Percentiles rank a stretch among this genome's conserved stretches.
Conservation (phyloP, 306 rosid genomes). For the Quercus dentata region DNA sequence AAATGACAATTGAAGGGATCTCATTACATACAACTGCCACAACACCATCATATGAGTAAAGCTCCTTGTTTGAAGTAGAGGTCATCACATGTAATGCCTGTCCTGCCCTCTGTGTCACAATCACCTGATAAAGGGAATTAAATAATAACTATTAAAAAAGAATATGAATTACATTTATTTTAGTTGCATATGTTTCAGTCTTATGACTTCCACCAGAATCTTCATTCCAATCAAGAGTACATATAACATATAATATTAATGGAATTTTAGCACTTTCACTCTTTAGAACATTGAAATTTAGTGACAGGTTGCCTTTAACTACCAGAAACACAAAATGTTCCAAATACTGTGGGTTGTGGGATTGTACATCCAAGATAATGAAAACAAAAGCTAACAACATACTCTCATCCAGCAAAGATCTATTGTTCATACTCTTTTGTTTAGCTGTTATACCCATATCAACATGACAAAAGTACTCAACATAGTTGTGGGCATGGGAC, state of each 20-base stretch:
- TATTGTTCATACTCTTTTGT: too few species aligned
- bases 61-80: conserved; percentile 59
- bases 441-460: too few species aligned
- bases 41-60: conserved; percentile 80
- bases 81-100: conserved; percentile 78
- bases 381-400: too few species aligned
- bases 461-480: too few species aligned
- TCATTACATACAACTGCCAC: conserved; percentile 76
- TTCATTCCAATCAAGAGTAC: not conserved
- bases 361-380: too few species aligned
- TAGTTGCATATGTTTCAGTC: conserved; percentile 3
- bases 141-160: conserved; percentile 13
- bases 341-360: too few species aligned
- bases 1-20: conserved; percentile 17
- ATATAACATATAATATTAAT: not conserved
- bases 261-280: too few species aligned
- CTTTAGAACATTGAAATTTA: too few species aligned
- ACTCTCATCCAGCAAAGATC: too few species aligned
- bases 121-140: conserved; percentile 45
- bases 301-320: too few species aligned
- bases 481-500: too few species aligned
- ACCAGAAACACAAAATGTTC: too few species aligned
- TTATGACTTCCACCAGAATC: not conserved
- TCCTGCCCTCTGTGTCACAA: conserved; percentile 86
- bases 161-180: conserved; percentile 5